Conservation (phyloP, 2,329 filamentous ascomycete species). For the Alternaria longipes region DNA sequence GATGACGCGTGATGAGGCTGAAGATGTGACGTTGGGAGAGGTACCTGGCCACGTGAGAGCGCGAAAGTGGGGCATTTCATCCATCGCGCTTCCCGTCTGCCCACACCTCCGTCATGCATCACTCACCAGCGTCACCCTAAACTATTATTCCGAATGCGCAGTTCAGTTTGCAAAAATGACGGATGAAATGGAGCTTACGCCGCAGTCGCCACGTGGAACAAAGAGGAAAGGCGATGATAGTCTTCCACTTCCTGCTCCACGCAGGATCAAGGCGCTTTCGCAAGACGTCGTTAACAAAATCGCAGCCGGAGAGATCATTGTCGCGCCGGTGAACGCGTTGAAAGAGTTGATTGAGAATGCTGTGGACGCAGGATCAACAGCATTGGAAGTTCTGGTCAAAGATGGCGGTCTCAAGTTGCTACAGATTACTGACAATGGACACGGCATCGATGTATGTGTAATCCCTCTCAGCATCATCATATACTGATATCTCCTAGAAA, state of each 20-base stretch:
- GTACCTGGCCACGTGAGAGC: conserved; percentile 25
- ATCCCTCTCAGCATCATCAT: not conserved
- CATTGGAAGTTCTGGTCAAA: conserved; percentile 89
- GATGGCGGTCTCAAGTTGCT: conserved; percentile 94
- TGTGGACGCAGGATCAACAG: conserved; percentile 94
- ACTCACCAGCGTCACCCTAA: conserved; percentile 15
- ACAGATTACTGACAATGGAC: conserved; percentile 97
- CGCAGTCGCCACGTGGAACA: conserved; percentile 43
- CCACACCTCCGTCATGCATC: conserved; percentile 7
- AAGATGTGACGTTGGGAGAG: not conserved
- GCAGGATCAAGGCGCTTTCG: conserved; percentile 77
- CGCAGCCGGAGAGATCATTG: conserved; percentile 96
- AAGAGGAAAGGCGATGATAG: conserved; percentile 50
- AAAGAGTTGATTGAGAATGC: conserved; percentile 98
- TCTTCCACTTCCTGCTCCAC: conserved; percentile 48
- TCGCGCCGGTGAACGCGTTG: conserved; percentile 92
- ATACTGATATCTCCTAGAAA: conserved; percentile 65
- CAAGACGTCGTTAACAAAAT: conserved; percentile 98
- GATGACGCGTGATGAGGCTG: not conserved
- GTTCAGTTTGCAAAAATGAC: conserved; percentile 28
- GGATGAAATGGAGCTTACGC: conserved; percentile 42
- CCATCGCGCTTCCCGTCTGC: conserved; percentile 19
- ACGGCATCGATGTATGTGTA: conserved; percentile 83
- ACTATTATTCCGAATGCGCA: not conserved
- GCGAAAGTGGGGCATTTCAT: conserved; percentile 32